Evolutionary conservation across 371 early-diverging fungal species (phyloP).

Genomic region (Globomyces sp.): DNA sequence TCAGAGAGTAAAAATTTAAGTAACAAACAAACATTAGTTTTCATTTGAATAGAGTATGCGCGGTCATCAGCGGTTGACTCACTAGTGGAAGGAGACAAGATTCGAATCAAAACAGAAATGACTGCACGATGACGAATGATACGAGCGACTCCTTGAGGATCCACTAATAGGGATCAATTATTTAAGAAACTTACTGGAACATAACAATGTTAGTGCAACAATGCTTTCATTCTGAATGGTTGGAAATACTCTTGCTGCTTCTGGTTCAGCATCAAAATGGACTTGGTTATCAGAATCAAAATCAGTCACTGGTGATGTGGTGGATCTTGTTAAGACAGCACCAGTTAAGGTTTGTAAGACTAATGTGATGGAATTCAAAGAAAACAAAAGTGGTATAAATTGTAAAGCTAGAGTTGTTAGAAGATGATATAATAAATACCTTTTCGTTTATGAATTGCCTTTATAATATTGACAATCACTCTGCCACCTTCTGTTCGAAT

Average conservation of each 20-base stretch:
- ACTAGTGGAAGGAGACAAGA: background rate
- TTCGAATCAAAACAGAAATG: background rate
- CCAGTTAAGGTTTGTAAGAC: constrained; percentile 51
- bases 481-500: constrained; percentile 53
- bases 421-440: constrained; percentile 23
- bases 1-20: background rate
- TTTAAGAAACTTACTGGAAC: background rate
- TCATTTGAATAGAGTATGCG: constrained; percentile 3
- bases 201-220: constrained; percentile 41
- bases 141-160: background rate
- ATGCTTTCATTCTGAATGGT: constrained; percentile 52
- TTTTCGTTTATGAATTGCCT: constrained; percentile 32
- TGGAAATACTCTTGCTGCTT: constrained; percentile 45
- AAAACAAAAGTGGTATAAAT: constrained; percentile 34
- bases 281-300: constrained; percentile 40
- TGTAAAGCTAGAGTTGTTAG: constrained; percentile 24
- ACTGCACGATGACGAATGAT: background rate
- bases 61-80: background rate
- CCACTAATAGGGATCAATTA: constrained; percentile 19
- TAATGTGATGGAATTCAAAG: constrained; percentile 39
- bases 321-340: constrained; percentile 41
- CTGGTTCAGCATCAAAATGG: constrained; percentile 50
- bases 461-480: constrained; percentile 44
- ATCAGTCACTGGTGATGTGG: constrained; percentile 4
- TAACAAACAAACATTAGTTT: constrained; percentile 11